Base-by-base conservation (phyloP, 2,329 filamentous ascomycete genomes). In the Beauveria varroae region DNA sequence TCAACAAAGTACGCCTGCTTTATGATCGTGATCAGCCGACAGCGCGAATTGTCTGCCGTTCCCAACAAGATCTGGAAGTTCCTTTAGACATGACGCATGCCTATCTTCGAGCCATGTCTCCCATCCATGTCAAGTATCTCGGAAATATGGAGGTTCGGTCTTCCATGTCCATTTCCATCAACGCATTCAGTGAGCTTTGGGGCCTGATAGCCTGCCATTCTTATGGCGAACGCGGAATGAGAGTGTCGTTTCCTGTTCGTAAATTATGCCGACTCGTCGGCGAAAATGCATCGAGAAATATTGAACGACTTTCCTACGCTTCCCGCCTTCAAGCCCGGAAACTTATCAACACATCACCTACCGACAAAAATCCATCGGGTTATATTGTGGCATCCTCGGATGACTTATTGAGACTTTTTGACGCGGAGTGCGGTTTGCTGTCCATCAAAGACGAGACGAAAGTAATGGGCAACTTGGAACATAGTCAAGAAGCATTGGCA, bases 101-200 rank as follows among this genome's bases (percentile, higher is more conserved):
- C 0, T 95, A 96, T 69, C 81, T 96, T 1, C 85, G 92, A 59
- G 91, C 93, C 64, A 96, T 96, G 85, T 96, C 91, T 1, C 91
- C 92, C 0, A 93, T 96, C 47, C 91, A 95, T 69, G 73, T 96
- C 60, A 96, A 96, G 69, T 96, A 96, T 67, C 79, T 96, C 3
- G 82, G 78, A 6, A 92, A 96, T 70, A 96, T 96, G 92, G 88
- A 87, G 8, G 91, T 96, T 0, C 86, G 91, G n/a, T 91, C 91
- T 0, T 96, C 91, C 65, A 96, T 96, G 91, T 96, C 91, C 0
- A 92, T 96, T 63, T 96, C 91, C 1, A 90, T 96, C 69, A 95
- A 91, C 65, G 90, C 90, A 0, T 95, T 96, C 67, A 81, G 84
- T 66, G 89, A 96, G 67, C 76, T 96, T 0, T 96, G 92, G 93